Evolutionary conservation across 495 filamentous ascomycete genomes (phyloP).

Genomic region (Aspergillus affinis): DNA sequence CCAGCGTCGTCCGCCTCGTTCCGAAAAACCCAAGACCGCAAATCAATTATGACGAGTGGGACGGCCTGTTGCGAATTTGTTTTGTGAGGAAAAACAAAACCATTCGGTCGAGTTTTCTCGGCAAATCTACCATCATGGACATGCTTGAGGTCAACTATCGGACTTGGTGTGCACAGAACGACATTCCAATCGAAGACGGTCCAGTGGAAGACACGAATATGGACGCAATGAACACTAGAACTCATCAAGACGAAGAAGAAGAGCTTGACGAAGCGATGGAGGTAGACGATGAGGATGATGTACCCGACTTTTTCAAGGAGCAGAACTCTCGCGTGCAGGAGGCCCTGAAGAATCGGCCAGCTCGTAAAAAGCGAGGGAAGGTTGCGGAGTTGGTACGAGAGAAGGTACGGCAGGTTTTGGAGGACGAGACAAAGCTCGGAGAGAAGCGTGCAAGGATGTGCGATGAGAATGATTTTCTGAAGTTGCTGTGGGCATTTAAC

Average conservation of each 20-base stretch:
- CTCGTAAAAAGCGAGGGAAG: conserved; percentile 69
- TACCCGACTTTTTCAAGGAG: conserved; percentile 78
- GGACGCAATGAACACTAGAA: conserved; percentile 47
- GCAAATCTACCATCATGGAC: conserved; percentile 71
- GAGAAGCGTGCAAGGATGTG: conserved; percentile 81
- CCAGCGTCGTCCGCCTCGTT: conserved; percentile 73
- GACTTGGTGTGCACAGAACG: conserved; percentile 82
- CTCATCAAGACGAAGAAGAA: conserved; percentile 29
- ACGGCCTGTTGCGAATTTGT: conserved; percentile 79
- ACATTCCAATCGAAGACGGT: conserved; percentile 73
- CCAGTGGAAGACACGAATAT: conserved; percentile 43
- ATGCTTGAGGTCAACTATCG: conserved; percentile 85
- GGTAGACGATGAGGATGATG: conserved; percentile 57
- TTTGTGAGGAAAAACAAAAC: conserved; percentile 82
- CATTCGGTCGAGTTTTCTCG: conserved; percentile 71
- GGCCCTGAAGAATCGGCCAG: conserved; percentile 43
- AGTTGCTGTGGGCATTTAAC: conserved; percentile 74
- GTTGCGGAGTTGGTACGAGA: conserved; percentile 74
- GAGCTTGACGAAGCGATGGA: conserved; percentile 53
- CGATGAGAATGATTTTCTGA: conserved; percentile 88
- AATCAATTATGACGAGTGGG: conserved; percentile 92
- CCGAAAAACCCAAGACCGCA: conserved; percentile 79
- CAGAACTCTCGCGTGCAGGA: conserved; percentile 45
- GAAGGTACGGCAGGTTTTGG: conserved; percentile 80
- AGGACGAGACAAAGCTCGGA: conserved; percentile 70